Conservation (phyloP, 139 green algal genomes). For the Chlamydomonas sphaeroides region DNA sequence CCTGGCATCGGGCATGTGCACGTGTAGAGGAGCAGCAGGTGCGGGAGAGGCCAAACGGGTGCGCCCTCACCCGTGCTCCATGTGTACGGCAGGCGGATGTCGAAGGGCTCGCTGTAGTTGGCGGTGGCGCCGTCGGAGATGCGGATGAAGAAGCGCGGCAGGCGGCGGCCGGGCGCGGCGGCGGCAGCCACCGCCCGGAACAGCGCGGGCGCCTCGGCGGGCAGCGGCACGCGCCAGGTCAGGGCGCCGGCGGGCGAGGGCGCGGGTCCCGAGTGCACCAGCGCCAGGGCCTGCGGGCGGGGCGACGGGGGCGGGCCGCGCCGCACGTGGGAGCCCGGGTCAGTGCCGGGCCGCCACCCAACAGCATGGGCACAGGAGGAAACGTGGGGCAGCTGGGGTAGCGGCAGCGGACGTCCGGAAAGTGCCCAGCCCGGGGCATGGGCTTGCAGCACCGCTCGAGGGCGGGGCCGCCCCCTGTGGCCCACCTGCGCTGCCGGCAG, state of each 20-base stretch:
- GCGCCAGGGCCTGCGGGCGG: neutral
- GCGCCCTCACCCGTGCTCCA: neutral
- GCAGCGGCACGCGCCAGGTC: neutral
- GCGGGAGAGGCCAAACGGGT: too few species aligned
- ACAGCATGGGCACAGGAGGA: too few species aligned
- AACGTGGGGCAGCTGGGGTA: neutral
- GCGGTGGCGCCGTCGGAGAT: conserved; percentile 17
- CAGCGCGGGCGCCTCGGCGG: neutral
- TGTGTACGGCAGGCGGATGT: neutral
- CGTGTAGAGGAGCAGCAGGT: too few species aligned
- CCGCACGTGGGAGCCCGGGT: too few species aligned
- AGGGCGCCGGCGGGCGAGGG: neutral
- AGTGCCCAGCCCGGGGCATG: too few species aligned
- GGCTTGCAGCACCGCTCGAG: too few species aligned
- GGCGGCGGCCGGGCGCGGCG: neutral
- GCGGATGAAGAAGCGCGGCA: conserved; percentile 27
- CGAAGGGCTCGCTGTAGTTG: conserved; percentile 37
- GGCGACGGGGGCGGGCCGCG: neutral
- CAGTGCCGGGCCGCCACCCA: too few species aligned
- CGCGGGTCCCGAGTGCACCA: neutral
- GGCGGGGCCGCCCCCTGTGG: too few species aligned
- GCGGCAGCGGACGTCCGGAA: neutral
- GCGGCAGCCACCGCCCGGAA: neutral
- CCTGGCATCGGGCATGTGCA: too few species aligned
- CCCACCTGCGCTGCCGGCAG: too few species aligned